Evolutionary conservation across 768 basidiomycete species (phyloP), one percentile per base, ranked within the genome.

Genomic region (Amanita brunnescens): DNA sequence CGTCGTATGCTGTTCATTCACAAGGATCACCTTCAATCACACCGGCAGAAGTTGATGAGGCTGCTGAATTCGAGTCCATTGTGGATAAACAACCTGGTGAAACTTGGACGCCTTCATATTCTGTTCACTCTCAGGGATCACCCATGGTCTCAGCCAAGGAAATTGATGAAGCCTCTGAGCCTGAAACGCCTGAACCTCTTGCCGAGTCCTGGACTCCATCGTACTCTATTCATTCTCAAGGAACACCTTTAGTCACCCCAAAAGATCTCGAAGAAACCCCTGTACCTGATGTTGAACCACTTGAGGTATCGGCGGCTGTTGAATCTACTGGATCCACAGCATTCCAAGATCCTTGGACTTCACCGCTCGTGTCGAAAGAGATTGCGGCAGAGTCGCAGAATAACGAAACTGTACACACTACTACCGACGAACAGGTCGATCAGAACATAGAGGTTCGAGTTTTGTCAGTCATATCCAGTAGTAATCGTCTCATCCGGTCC

Each of bases 21-120:
- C 62, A 63, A 57, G 62, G 62, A 20, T 35, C 42, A 5, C 42
- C 50, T 18, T 24, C 29, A 26, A 3, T 37, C 7, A 12, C 42
- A 32, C 42, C n/a, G 26, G n/a, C 14, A n/a, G 42, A 43, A 42
- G 21, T 42, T 23, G 24, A 42, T n/a, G 38, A 5, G n/a, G 26
- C n/a, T 47, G 20, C 10, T 20, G 45, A 35, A 13, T 6, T 6
- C 1, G 45, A 35, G 13, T 3, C 32, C 13, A 13, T 18, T 4
- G 9, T 16, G n/a, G 18, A 18, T 26, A 47, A 49, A 30, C 43
- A 23, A 10, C 53, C 51, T 33, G 49, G 29, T 21, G 54, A 52
- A 21, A 51, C 56, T 26, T 59, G 58, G 61, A 53, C 60, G 18
- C 56, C 60, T 10, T 61, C 60, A 6, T 61, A 61, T 43, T 61